A percentile compares a stretch with the other conserved stretches of the same genome.
These are phyloP conservation scores for Astragalus glycyphyllos DNA, from an alignment of 306 rosid species.

Conservation along the genomic window DNA sequence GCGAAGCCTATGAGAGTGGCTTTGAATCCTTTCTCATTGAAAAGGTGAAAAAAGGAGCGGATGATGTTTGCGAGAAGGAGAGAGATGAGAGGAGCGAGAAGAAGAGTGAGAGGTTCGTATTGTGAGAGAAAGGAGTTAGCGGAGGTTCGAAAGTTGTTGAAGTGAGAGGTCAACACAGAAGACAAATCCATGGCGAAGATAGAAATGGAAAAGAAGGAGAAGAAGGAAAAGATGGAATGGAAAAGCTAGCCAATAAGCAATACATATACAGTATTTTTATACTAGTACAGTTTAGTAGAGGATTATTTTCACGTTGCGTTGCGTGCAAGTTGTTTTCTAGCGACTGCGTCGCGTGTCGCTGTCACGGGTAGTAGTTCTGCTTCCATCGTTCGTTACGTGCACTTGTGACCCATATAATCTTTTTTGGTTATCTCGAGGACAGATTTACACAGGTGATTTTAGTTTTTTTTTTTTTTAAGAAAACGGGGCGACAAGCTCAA, in stretches of 20 bases:
- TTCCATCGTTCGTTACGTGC: too few relatives aligned
- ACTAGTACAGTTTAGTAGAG: too few relatives aligned
- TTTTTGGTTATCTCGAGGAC: too few relatives aligned
- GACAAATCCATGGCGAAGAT: conserved; percentile 42
- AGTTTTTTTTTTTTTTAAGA: too few relatives aligned
- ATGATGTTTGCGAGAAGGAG: conserved; percentile 40
- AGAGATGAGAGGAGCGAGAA: conserved; percentile 47
- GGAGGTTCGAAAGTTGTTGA: conserved; percentile 40
- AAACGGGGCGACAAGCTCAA: too few relatives aligned
- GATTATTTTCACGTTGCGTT: conserved; percentile 2
- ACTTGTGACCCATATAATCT: too few relatives aligned
- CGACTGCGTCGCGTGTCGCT: neutral
- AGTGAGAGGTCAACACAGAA: conserved; percentile 9
- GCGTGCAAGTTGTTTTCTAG: neutral
- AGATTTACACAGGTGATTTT: too few relatives aligned
- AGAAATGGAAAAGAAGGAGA: neutral
- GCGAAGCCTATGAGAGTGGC: conserved; percentile 49
- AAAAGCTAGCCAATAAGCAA: neutral
- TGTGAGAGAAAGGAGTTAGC: conserved; percentile 51
- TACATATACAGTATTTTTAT: too few relatives aligned
- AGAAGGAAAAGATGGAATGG: neutral
- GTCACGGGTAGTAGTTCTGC: neutral
- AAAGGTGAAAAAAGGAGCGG: conserved; percentile 33
- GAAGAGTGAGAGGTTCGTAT: conserved; percentile 49
- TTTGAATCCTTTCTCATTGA: conserved; percentile 47